Percentiles rank a stretch among this genome's conserved stretches.
Evolutionary conservation across 2,329 filamentous ascomycete species (phyloP).

Genomic region (Dactylonectria estremocensis): DNA sequence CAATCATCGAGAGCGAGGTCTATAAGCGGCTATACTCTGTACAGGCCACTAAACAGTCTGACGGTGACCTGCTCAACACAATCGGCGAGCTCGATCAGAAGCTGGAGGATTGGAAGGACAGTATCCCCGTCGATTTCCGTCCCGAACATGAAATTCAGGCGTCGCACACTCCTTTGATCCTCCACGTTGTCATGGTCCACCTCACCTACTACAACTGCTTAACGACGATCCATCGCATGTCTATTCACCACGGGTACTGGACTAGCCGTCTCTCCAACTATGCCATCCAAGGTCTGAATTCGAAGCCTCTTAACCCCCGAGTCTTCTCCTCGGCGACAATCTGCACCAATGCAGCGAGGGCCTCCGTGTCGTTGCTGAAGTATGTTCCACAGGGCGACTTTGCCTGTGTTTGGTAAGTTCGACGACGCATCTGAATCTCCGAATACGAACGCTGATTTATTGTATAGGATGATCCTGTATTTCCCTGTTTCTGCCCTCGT

Average conservation of each 20-base stretch:
- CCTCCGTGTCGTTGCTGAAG: slow-evolving; percentile 93
- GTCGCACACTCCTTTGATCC: slow-evolving; percentile 90
- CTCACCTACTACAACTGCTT: slow-evolving; percentile 98
- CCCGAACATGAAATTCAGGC: slow-evolving; percentile 97
- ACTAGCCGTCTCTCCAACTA: slow-evolving; percentile 95
- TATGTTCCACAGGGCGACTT: slow-evolving; percentile 97
- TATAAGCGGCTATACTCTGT: slow-evolving; percentile 95
- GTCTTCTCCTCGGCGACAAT: slow-evolving; percentile 95
- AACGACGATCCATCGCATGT: slow-evolving; percentile 98
- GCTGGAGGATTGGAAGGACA: slow-evolving; percentile 96
- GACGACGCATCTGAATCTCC: not conserved
- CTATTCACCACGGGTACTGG: slow-evolving; percentile 98
- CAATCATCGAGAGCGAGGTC: slow-evolving; percentile 92
- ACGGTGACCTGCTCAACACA: slow-evolving; percentile 93
- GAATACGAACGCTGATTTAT: slow-evolving; percentile 47
- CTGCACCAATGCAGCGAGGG: slow-evolving; percentile 92
- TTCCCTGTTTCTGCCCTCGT: slow-evolving; percentile 97
- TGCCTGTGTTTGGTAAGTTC: slow-evolving; percentile 89
- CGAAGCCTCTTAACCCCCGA: slow-evolving; percentile 89
- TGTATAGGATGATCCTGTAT: slow-evolving; percentile 85
- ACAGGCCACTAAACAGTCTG: slow-evolving; percentile 90
- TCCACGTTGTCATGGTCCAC: slow-evolving; percentile 94
- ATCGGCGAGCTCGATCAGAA: slow-evolving; percentile 94
- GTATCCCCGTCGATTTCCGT: slow-evolving; percentile 95
- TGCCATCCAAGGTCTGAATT: slow-evolving; percentile 94